Percentiles rank a stretch among this genome's conserved stretches.
These are phyloP conservation scores for Neurospora sp. DNA, from an alignment of 2,329 filamentous ascomycete species.

Conservation along the genomic window DNA sequence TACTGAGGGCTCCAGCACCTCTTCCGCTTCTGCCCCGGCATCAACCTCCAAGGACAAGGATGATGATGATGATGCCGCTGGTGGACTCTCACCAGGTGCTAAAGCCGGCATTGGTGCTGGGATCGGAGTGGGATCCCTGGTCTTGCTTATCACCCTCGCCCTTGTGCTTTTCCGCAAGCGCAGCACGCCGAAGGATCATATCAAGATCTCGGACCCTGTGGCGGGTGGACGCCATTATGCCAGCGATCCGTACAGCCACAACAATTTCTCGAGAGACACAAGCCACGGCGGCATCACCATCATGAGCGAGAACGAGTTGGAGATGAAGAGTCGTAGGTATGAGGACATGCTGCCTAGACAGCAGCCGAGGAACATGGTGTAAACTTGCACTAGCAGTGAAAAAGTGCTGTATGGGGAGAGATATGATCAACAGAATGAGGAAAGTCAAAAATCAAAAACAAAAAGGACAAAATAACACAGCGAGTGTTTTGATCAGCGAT, in stretches of 20 bases:
- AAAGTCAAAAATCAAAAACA: neutral
- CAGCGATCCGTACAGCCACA: slow-evolving; percentile 27
- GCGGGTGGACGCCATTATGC: slow-evolving; percentile 30
- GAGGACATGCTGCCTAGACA: slow-evolving; percentile 48
- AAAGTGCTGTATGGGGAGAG: neutral
- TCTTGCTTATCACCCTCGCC: slow-evolving; percentile 28
- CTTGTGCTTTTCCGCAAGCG: slow-evolving; percentile 29
- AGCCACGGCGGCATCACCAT: slow-evolving; percentile 15
- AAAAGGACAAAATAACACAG: neutral
- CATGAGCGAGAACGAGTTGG: slow-evolving; percentile 29
- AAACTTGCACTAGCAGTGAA: neutral
- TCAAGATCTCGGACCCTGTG: slow-evolving; percentile 43
- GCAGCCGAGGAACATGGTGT: slow-evolving; percentile 33
- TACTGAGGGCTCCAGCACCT: neutral
- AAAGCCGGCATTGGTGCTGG: slow-evolving; percentile 42
- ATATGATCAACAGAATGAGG: neutral
- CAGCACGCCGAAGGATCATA: slow-evolving; percentile 15
- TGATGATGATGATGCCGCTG: neutral
- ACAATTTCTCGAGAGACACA: slow-evolving; percentile 28
- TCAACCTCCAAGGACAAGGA: slow-evolving; percentile 4
- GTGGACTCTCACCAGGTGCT: slow-evolving; percentile 30
- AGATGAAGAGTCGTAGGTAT: slow-evolving; percentile 43
- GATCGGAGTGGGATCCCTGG: slow-evolving; percentile 31
- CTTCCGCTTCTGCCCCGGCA: slow-evolving; percentile 3
- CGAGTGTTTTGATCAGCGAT: neutral